Conservation (phyloP, 192 early-diverging fungal genomes). For the Coemansia sp. region DNA sequence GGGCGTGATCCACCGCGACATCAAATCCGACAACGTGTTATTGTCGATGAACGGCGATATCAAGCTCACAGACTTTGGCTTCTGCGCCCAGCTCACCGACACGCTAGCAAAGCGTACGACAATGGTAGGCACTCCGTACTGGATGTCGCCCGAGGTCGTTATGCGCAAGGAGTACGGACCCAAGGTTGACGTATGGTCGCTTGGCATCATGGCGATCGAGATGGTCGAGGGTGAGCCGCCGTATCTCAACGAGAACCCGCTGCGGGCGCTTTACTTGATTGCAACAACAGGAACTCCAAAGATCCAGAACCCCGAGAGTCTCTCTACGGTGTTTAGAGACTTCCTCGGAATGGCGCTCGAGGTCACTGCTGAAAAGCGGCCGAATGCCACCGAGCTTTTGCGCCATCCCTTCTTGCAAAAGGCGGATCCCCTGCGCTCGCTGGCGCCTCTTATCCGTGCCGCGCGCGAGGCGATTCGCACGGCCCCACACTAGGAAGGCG, state of each 20-base stretch:
- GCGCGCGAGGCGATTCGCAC: slow-evolving; percentile 62
- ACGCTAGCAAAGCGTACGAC: slow-evolving; percentile 77
- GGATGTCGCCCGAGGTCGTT: slow-evolving; percentile 99
- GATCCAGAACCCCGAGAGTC: slow-evolving; percentile 81
- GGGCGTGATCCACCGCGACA: slow-evolving; percentile 83
- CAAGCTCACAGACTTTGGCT: slow-evolving; percentile 90
- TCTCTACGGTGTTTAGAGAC: slow-evolving; percentile 74
- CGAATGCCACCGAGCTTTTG: slow-evolving; percentile 75
- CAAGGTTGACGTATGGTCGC: slow-evolving; percentile 97
- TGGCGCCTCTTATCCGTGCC: slow-evolving; percentile 79
- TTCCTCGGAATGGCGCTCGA: slow-evolving; percentile 81
- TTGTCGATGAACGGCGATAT: slow-evolving; percentile 72
- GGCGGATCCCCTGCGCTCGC: slow-evolving; percentile 75
- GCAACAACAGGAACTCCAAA: slow-evolving; percentile 94
- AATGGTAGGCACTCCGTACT: slow-evolving; percentile 88
- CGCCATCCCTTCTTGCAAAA: slow-evolving; percentile 83
- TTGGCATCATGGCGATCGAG: slow-evolving; percentile 97
- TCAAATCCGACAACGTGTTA: slow-evolving; percentile 83
- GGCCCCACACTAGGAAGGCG: slow-evolving; percentile 35
- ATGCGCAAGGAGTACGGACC: slow-evolving; percentile 86
- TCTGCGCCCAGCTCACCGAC: slow-evolving; percentile 83
- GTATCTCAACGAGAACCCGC: slow-evolving; percentile 91
- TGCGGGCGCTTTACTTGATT: slow-evolving; percentile 89
- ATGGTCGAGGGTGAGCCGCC: slow-evolving; percentile 98
- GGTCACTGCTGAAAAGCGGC: slow-evolving; percentile 80